Evolutionary conservation across 2,329 filamentous ascomycete species (phyloP).

Genomic region (Nigrospora oryzae): DNA sequence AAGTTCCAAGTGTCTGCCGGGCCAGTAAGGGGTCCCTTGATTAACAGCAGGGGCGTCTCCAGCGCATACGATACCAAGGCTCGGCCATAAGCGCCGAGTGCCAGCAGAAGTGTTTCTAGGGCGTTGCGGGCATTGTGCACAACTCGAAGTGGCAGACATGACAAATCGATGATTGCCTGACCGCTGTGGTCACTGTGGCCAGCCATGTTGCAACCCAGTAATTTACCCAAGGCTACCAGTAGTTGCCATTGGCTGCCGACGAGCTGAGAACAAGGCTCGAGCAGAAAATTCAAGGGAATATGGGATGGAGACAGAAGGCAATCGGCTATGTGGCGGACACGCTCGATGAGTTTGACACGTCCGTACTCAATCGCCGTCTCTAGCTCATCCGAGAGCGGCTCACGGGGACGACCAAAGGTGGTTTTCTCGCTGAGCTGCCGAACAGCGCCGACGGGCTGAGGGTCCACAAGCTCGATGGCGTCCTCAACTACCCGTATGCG

Average conservation of each 20-base stretch:
- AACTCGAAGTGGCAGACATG: neutral
- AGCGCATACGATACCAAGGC: neutral
- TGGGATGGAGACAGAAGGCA: neutral
- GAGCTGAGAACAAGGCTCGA: no score
- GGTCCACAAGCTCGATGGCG: conserved; percentile 30
- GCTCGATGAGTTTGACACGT: conserved; percentile 9
- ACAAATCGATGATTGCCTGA: neutral
- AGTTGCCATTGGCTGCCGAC: neutral
- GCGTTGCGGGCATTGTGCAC: neutral
- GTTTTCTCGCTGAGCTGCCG: conserved; percentile 8
- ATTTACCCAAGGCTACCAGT: neutral
- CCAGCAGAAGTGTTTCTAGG: neutral
- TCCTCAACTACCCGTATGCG: conserved; percentile 55
- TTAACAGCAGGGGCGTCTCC: neutral
- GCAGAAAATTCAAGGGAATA: neutral
- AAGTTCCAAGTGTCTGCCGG: neutral
- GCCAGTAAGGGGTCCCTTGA: no score
- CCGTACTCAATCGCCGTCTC: conserved; percentile 49
- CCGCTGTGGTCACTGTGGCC: neutral
- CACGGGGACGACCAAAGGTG: conserved; percentile 37
- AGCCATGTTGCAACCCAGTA: neutral
- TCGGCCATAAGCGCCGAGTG: neutral
- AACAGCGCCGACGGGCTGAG: neutral
- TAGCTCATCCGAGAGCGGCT: conserved; percentile 42
- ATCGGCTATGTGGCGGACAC: conserved; percentile 18